These are phyloP conservation scores for Neocatenulostroma microsporum DNA, from an alignment of 2,329 filamentous ascomycete species.

Conservation along the genomic window DNA sequence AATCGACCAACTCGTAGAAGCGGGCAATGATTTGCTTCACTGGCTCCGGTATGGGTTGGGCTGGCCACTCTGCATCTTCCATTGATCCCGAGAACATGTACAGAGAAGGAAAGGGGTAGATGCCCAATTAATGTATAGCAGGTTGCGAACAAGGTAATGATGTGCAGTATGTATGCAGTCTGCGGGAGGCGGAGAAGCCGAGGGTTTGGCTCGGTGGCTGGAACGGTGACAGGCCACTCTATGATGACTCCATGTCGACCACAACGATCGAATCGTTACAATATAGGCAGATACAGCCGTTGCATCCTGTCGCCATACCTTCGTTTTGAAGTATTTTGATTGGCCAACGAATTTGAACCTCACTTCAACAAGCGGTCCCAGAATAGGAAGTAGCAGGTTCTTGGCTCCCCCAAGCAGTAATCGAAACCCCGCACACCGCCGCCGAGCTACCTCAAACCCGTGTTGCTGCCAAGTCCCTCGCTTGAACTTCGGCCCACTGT, in stretches of 20 bases:
- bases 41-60: conserved; percentile 5
- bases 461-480: neutral
- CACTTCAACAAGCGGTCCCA: no score
- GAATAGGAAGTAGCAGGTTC: no score
- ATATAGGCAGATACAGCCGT: no score
- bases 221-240: neutral
- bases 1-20: conserved; percentile 8
- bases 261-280: no score
- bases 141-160: neutral
- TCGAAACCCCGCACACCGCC: neutral
- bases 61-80: conserved; percentile 8
- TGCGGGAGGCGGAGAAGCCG: neutral
- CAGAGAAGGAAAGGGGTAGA: no score
- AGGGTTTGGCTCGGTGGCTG: neutral
- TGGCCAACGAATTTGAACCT: no score
- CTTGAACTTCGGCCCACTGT: neutral
- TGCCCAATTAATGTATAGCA: no score
- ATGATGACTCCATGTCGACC: neutral
- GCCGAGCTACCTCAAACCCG: neutral
- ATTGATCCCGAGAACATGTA: no score
- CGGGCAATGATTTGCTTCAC: conserved; percentile 8
- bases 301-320: no score
- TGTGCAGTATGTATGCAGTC: neutral
- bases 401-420: no score
- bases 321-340: no score